phyloP scores from a whole-genome alignment of 1,284 basidiomycete species.

The Sanghuangporus baumii region DNA sequence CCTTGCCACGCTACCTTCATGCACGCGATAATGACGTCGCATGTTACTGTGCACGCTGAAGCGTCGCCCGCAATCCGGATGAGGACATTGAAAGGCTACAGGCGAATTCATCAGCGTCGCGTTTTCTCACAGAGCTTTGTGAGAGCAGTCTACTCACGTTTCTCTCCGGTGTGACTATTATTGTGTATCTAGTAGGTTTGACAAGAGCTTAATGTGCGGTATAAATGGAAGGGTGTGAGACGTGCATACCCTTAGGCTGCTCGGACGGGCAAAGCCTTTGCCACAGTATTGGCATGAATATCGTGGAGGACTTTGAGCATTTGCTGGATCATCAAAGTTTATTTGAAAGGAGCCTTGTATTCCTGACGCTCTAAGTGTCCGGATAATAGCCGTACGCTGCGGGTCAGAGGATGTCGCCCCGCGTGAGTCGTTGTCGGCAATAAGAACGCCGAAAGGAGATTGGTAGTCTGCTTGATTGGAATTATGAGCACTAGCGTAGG shows the following conservation, averaged over 20 bases:
- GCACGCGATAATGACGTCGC: conserved; percentile 75
- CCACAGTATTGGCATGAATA: conserved; percentile 76
- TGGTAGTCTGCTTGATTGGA: conserved; percentile 7
- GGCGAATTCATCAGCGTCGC: conserved; percentile 12
- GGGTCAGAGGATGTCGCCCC: conserved; percentile 7
- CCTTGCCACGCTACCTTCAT: conserved; percentile 37
- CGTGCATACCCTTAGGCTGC: conserved; percentile 63
- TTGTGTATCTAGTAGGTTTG: conserved; percentile 59
- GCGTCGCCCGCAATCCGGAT: conserved; percentile 68
- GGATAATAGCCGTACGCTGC: conserved; percentile 14
- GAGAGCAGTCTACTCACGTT: conserved; percentile 49
- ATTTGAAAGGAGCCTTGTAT: conserved; percentile 6
- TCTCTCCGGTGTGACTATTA: conserved; percentile 81
- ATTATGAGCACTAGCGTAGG: not conserved
- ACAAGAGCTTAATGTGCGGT: conserved; percentile 6
- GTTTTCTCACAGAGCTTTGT: conserved; percentile 1
- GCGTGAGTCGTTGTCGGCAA: conserved; percentile 7
- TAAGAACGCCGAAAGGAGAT: conserved; percentile 12
- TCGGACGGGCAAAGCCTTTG: conserved; percentile 76
- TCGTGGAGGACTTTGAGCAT: conserved; percentile 36
- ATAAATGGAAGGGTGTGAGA: conserved; percentile 16
- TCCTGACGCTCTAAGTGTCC: conserved; percentile 9
- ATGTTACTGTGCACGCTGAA: conserved; percentile 86
- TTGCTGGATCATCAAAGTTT: conserved; percentile 21
- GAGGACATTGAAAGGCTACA: conserved; percentile 70